phyloP scores from a whole-genome alignment of 1,284 basidiomycete genomes.

The Abortiporus biennis region DNA sequence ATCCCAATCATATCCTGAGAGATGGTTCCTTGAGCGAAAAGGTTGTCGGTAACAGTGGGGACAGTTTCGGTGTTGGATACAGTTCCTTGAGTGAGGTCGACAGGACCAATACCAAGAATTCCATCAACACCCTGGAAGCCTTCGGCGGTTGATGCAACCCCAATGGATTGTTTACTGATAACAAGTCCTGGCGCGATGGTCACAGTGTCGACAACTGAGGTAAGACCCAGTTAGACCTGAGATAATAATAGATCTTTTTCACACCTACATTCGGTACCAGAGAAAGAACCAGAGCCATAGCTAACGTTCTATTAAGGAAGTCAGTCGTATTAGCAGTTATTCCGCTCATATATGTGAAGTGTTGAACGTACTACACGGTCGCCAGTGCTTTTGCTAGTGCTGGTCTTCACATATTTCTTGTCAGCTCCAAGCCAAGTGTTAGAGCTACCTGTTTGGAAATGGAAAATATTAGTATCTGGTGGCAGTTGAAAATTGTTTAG shows the following conservation, averaged over 20 bases:
- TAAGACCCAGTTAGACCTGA: too few relatives aligned
- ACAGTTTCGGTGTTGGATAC: conserved; percentile 19
- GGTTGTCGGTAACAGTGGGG: conserved; percentile 33
- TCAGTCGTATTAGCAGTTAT: neutral
- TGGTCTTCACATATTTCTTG: conserved; percentile 34
- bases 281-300: conserved; percentile 48
- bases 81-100: conserved; percentile 38
- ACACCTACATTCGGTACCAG: conserved; percentile 44
- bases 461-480: neutral
- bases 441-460: conserved; percentile 23
- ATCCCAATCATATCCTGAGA: conserved; percentile 39
- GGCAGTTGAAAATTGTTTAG: neutral
- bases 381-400: conserved; percentile 37
- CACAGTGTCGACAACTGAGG: conserved; percentile 39
- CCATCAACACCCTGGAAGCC: conserved; percentile 45
- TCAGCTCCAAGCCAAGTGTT: conserved; percentile 51
- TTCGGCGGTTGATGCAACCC: conserved; percentile 34
- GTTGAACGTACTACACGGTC: conserved; percentile 30
- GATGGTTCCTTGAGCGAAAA: conserved; percentile 36
- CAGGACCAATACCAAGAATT: conserved; percentile 52
- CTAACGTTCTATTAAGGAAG: conserved; percentile 28
- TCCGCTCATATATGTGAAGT: neutral
- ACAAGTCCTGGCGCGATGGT: conserved; percentile 35
- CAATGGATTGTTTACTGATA: conserved; percentile 45
- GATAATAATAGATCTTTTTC: conserved; percentile 1